Evolutionary conservation across 371 early-diverging fungal genomes (phyloP).

Genomic region (Haplosporangium sp.): DNA sequence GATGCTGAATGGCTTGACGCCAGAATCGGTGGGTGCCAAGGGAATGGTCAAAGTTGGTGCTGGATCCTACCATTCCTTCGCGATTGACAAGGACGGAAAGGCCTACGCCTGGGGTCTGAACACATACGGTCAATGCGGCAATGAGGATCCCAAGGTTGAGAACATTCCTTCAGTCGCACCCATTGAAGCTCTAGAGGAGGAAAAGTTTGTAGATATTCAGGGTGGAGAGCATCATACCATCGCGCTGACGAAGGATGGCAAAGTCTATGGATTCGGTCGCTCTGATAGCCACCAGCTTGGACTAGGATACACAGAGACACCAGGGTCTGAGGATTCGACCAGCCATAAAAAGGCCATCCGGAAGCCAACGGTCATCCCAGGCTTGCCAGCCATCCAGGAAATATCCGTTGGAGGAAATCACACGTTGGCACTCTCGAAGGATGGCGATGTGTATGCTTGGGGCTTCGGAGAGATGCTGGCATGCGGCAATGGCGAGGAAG

Average conservation of each 20-base stretch:
- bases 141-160: constrained; percentile 60
- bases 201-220: constrained; percentile 61
- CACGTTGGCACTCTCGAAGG: constrained; percentile 75
- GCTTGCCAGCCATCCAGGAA: constrained; percentile 60
- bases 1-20: constrained; percentile 68
- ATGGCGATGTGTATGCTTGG: constrained; percentile 88
- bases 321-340: constrained; percentile 40
- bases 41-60: constrained; percentile 77
- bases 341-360: constrained; percentile 72
- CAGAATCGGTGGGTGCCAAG: constrained; percentile 65
- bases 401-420: constrained; percentile 92
- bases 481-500: constrained; percentile 81
- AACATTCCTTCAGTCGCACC: constrained; percentile 55
- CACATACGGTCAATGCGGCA: constrained; percentile 93
- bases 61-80: constrained; percentile 91
- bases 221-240: constrained; percentile 94
- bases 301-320: constrained; percentile 66
- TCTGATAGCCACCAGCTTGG: constrained; percentile 96
- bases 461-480: constrained; percentile 88
- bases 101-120: constrained; percentile 96
- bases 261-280: constrained; percentile 87
- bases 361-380: constrained; percentile 65
- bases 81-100: constrained; percentile 72
- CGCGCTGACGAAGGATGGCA: constrained; percentile 78
- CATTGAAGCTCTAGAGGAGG: constrained; percentile 64